Percentiles rank a stretch among this genome's conserved stretches.
These are phyloP conservation scores for Chlorencoelia australis DNA, from an alignment of 2,329 filamentous ascomycete species.

Conservation along the genomic window DNA sequence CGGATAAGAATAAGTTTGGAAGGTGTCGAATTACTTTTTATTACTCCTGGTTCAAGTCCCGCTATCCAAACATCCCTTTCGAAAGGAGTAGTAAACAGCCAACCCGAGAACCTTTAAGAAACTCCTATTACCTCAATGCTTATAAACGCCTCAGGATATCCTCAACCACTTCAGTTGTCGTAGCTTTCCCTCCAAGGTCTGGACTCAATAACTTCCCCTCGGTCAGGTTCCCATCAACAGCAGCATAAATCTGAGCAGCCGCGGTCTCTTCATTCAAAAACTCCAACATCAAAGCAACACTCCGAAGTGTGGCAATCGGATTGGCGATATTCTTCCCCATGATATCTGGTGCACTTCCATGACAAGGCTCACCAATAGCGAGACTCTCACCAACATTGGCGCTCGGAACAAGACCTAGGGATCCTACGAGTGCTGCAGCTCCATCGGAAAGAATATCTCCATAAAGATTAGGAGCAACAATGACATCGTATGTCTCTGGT, in stretches of 20 bases:
- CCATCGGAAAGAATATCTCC: conserved; percentile 95
- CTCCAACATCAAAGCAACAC: conserved; percentile 89
- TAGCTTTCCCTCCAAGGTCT: conserved; percentile 80
- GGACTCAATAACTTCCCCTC: conserved; percentile 76
- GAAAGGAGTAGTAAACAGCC: no score
- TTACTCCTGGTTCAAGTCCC: no score
- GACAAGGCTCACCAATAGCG: conserved; percentile 95
- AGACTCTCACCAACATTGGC: conserved; percentile 93
- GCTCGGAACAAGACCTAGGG: conserved; percentile 81
- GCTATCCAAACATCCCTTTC: no score
- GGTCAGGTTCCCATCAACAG: conserved; percentile 81
- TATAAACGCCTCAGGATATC: conserved; percentile 81
- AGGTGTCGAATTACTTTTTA: no score
- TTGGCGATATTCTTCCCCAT: conserved; percentile 89
- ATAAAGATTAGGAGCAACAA: conserved; percentile 95
- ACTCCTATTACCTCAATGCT: conserved; percentile 7
- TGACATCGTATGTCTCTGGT: conserved; percentile 90
- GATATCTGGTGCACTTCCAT: conserved; percentile 92
- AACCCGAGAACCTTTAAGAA: conserved; percentile 2
- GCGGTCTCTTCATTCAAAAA: conserved; percentile 83
- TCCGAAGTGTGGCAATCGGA: conserved; percentile 88
- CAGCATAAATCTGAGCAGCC: conserved; percentile 80
- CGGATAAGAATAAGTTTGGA: no score
- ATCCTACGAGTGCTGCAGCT: conserved; percentile 86
- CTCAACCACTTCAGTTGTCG: conserved; percentile 75